Percentiles rank a stretch among this genome's conserved stretches.
Conservation (phyloP, 1,284 basidiomycete genomes). For the Ustilago trichophora region DNA sequence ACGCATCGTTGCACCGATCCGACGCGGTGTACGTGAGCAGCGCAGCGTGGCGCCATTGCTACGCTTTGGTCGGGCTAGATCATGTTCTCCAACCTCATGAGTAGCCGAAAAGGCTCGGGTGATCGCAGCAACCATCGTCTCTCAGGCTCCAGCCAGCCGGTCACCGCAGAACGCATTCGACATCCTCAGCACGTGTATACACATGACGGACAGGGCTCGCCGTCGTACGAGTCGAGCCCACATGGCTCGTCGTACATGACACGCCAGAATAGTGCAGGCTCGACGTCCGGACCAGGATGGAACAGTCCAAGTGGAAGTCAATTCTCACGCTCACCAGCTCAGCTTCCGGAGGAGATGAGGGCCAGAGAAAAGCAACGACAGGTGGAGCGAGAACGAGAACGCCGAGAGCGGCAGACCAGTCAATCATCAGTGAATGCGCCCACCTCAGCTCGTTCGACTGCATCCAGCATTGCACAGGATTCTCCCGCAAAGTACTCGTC, state of each 20-base stretch:
- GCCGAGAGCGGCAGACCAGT: conserved; percentile 34
- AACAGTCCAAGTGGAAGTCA: conserved; percentile 20
- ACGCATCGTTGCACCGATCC: neutral
- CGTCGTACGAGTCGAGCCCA: conserved; percentile 15
- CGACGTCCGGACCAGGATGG: conserved; percentile 19
- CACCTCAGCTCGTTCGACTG: conserved; percentile 6
- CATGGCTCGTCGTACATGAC: conserved; percentile 23
- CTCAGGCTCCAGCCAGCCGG: conserved; percentile 15
- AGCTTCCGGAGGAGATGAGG: conserved; percentile 50
- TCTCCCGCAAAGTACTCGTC: conserved; percentile 44
- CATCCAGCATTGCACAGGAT: conserved; percentile 14
- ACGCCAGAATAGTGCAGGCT: conserved; percentile 39
- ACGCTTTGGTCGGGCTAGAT: neutral
- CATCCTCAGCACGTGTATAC: conserved; percentile 44
- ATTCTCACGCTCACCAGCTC: conserved; percentile 34
- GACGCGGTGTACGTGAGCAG: neutral
- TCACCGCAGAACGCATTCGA: conserved; percentile 43
- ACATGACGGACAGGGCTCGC: conserved; percentile 25
- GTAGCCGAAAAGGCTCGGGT: conserved; percentile 36
- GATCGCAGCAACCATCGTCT: conserved; percentile 43
- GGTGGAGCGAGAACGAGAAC: conserved; percentile 36
- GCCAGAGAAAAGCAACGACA: conserved; percentile 44
- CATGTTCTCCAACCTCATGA: conserved; percentile 50
- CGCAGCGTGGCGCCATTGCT: conserved; percentile 5
- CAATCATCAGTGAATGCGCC: conserved; percentile 21